Evolutionary conservation across 352 stramenopile genomes (phyloP).

Genomic region (Phytophthora sansomeana): DNA sequence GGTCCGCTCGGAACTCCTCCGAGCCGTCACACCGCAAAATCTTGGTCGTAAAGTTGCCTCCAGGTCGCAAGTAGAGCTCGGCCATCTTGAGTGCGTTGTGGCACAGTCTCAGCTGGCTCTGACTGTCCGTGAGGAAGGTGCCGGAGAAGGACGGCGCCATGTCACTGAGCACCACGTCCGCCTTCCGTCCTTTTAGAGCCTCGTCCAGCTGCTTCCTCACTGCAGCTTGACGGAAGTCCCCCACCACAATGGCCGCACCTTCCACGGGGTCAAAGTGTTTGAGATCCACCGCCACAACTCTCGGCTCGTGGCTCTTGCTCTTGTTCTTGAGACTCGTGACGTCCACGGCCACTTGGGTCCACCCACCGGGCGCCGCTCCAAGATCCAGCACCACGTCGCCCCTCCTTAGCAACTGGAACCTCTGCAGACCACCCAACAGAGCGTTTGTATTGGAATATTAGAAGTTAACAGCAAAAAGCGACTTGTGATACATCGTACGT

Average conservation of each 20-base stretch:
- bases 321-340: slow-evolving; percentile 38
- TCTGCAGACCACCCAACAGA: not conserved
- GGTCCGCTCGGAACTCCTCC: slow-evolving; percentile 76
- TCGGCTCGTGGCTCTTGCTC: slow-evolving; percentile 11
- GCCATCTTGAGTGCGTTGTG: slow-evolving; percentile 89
- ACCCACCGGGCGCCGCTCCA: slow-evolving; percentile 83
- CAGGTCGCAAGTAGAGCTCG: slow-evolving; percentile 79
- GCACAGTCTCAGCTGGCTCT: slow-evolving; percentile 84
- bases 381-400: slow-evolving; percentile 85
- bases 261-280: slow-evolving; percentile 76
- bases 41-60: slow-evolving; percentile 85
- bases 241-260: slow-evolving; percentile 73
- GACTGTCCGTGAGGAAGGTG: slow-evolving; percentile 77
- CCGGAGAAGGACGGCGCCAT: slow-evolving; percentile 90
- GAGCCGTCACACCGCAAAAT: slow-evolving; percentile 81
- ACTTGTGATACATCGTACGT: slow-evolving; percentile 30
- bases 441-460: not conserved
- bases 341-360: slow-evolving; percentile 86
- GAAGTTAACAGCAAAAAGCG: not conserved
- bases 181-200: slow-evolving; percentile 54
- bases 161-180: slow-evolving; percentile 88
- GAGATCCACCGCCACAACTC: slow-evolving; percentile 83
- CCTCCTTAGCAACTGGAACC: slow-evolving; percentile 62
- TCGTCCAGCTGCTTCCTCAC: slow-evolving; percentile 67
- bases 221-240: slow-evolving; percentile 76